These are phyloP conservation scores for Mychonastes homosphaera DNA, from an alignment of 139 green algal species.

Conservation along the genomic window DNA sequence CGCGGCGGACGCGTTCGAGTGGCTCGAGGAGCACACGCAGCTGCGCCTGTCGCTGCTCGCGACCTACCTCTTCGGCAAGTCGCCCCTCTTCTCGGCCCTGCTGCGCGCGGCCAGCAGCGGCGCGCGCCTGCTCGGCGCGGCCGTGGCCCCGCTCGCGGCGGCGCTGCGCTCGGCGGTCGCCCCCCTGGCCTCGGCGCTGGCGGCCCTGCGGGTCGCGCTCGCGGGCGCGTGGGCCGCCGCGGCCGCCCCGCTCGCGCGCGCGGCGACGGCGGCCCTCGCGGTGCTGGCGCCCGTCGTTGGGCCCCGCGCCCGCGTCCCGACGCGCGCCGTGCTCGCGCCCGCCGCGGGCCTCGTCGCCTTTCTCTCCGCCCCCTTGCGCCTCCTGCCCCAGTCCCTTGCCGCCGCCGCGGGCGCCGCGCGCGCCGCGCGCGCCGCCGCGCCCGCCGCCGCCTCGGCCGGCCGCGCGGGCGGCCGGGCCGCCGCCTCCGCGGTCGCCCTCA, in stretches of 20 bases:
- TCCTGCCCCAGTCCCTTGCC: too few species aligned
- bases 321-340: too few species aligned
- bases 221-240: background rate
- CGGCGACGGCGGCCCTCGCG: background rate
- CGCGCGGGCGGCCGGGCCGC: too few species aligned
- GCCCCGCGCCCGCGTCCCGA: too few species aligned
- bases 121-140: conserved; percentile 11
- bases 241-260: conserved; percentile 5
- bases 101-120: conserved; percentile 25
- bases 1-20: conserved; percentile 44
- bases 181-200: conserved; percentile 8
- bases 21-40: conserved; percentile 68
- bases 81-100: conserved; percentile 40
- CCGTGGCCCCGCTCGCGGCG: conserved; percentile 2
- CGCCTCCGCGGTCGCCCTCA: too few species aligned
- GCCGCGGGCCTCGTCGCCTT: too few species aligned
- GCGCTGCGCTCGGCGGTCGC: conserved; percentile 1
- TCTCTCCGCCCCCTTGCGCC: too few species aligned
- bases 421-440: too few species aligned
- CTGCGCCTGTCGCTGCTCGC: conserved; percentile 68
- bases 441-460: too few species aligned
- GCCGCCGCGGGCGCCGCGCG: too few species aligned
- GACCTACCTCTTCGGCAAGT: conserved; percentile 74
- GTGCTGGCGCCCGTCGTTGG: conserved; percentile 11
- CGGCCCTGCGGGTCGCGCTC: background rate